Base-by-base conservation (phyloP, 257 asterid species). In the Buddleja alternifolia region DNA sequence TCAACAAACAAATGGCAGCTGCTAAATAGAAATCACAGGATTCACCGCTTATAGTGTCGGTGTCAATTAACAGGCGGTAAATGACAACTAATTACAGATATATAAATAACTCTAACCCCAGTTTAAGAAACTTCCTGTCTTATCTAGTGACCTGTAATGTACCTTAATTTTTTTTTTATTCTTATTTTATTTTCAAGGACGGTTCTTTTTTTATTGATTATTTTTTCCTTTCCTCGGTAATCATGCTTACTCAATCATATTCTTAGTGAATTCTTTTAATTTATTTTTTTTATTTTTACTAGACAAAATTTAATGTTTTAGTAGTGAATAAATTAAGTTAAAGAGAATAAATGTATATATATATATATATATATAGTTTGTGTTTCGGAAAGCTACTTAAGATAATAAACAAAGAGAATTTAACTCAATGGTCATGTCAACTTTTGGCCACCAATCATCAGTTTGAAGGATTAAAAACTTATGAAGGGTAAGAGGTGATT, bases 31-130 rank as follows among this genome's bases (percentile, higher is more conserved):
- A 34, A 14, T 81, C 75, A 59, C 71, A 80, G 66, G 83, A 78
- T 76, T 76, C 83, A 73, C 76, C 76, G 47, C 52, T 46, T 23
- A 56, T 29, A 76, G 81, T 82, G 86, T 80, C 79, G 90, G 79
- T 80, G 86, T 73, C 25, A 67, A 78, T 67, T 75, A 77, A 80
- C 61, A 73, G 64, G 56, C 58, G 70, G 76, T 82, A 73, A 83
- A 75, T 82, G 80, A 82, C 87, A 80, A 84, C 88, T 78, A 84
- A 80, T 73, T 78, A 80, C 83, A 82, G 68, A 82, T 3, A 44
- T 29, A 67, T 66, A 52, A 56, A 58, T 61, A 29, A 3, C 23
- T 17, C 20, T 6, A 14, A 4, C 14, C 60, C 74, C 66, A 50
- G 52, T 58, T n/a, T 59, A 16, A 53, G 72, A 80, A 77, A 40